Conservation (phyloP, 73 alveolate genomes). For the Symbiodinium pilosum region DNA sequence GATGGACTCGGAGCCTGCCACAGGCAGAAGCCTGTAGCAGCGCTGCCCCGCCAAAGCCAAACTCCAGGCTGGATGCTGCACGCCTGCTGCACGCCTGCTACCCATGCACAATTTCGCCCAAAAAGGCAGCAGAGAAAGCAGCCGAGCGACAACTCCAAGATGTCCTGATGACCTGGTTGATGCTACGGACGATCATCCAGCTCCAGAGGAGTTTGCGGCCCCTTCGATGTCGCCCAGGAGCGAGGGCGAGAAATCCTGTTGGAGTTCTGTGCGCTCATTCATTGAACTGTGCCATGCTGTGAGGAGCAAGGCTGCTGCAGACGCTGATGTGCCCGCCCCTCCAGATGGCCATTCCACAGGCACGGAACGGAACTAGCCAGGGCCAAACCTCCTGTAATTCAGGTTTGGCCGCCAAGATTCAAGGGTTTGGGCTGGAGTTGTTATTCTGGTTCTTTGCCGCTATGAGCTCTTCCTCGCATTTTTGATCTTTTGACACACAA, state of each 20-base stretch:
- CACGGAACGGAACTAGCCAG: background rate
- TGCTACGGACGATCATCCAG: too few relatives aligned
- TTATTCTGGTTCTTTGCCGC: too few relatives aligned
- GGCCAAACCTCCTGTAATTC: background rate
- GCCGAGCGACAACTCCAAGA: constrained; percentile 6
- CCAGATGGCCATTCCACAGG: background rate
- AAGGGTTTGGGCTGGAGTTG: too few relatives aligned
- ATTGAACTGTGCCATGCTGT: too few relatives aligned
- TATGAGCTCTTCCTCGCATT: too few relatives aligned
- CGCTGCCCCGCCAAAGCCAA: background rate
- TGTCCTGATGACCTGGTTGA: background rate
- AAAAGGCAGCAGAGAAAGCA: background rate
- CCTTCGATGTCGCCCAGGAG: background rate
- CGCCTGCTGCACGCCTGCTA: background rate
- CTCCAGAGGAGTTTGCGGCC: background rate
- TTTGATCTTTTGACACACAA: too few relatives aligned
- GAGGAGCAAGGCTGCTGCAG: background rate
- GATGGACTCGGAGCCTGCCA: too few relatives aligned
- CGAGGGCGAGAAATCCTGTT: too few relatives aligned
- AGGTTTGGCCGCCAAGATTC: too few relatives aligned
- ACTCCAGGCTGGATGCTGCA: background rate
- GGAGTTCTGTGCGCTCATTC: too few relatives aligned
- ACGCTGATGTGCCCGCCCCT: background rate
- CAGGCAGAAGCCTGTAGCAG: constrained; percentile 3
- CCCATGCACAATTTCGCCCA: background rate